Percentiles rank a stretch among this genome's conserved stretches.
Evolutionary conservation across 768 basidiomycete species (phyloP).

Genomic region (Stropharia rugosoannulata): DNA sequence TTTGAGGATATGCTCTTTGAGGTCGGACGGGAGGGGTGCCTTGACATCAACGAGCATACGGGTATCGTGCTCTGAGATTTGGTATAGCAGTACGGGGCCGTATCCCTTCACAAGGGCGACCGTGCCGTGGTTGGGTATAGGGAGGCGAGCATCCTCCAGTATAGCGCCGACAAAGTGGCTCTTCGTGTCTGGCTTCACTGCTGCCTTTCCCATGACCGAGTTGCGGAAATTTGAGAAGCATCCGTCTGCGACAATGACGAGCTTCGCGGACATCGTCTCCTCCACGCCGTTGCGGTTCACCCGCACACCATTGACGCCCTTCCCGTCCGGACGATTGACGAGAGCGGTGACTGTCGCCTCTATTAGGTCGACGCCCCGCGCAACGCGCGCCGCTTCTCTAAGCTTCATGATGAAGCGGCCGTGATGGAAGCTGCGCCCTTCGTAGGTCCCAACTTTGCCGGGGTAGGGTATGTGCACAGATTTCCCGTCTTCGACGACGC

Average conservation of each 20-base stretch:
- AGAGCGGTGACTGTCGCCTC: constrained; percentile 85
- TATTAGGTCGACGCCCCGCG: constrained; percentile 71
- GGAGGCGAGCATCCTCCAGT: constrained; percentile 72
- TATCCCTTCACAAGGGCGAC: constrained; percentile 77
- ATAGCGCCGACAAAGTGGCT: constrained; percentile 87
- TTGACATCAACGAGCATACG: constrained; percentile 93
- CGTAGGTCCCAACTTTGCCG: constrained; percentile 51
- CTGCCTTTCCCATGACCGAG: constrained; percentile 54
- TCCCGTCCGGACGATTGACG: constrained; percentile 50
- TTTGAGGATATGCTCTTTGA: constrained; percentile 77
- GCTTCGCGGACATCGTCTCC: constrained; percentile 62
- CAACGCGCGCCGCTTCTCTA: constrained; percentile 59
- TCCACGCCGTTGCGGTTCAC: constrained; percentile 27
- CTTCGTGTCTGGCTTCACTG: constrained; percentile 52
- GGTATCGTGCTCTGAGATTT: constrained; percentile 86
- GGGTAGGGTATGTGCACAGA: constrained; percentile 92
- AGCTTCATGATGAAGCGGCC: constrained; percentile 85
- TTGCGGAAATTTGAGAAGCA: constrained; percentile 92
- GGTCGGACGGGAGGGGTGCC: constrained; percentile 75
- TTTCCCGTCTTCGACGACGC: constrained; percentile 64
- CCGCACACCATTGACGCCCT: constrained; percentile 61
- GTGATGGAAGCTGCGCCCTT: constrained; percentile 92
- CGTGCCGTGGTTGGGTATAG: constrained; percentile 78
- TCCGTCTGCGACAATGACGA: constrained; percentile 91
- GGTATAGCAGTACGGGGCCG: constrained; percentile 92